Percentiles rank a stretch among this genome's conserved stretches.
Evolutionary conservation across 805 yeast genomes (phyloP).

Genomic region (Candida xiaguanensis): DNA sequence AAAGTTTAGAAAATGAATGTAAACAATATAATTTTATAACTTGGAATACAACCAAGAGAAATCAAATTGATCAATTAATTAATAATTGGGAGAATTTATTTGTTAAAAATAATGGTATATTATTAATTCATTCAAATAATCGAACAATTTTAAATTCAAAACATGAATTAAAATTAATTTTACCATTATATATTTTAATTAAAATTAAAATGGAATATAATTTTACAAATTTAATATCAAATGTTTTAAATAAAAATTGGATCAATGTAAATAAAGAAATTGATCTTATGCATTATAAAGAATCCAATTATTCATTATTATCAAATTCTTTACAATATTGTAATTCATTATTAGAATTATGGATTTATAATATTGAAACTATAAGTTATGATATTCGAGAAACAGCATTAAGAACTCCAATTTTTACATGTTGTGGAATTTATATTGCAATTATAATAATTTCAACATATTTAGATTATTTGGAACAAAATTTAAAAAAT

Average conservation of each 20-base stretch:
- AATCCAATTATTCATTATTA: constrained; percentile 43
- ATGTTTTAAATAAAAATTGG: constrained; percentile 68
- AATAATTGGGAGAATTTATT: constrained; percentile 67
- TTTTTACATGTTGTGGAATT: constrained; percentile 68
- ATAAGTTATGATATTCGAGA: constrained; percentile 57
- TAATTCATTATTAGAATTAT: constrained; percentile 56
- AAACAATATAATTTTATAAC: constrained; percentile 48
- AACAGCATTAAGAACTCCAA: constrained; percentile 70
- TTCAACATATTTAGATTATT: constrained; percentile 55
- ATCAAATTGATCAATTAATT: constrained; percentile 52
- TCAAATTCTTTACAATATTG: constrained; percentile 61
- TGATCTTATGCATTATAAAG: constrained; percentile 41
- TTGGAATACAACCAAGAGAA: constrained; percentile 66
- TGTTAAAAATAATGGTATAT: constrained; percentile 59
- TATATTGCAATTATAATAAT: constrained; percentile 60
- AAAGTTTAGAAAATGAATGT: constrained; percentile 55
- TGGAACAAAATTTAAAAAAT: constrained; percentile 38
- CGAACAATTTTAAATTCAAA: constrained; percentile 46
- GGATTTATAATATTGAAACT: constrained; percentile 71
- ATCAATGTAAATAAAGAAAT: constrained; percentile 55
- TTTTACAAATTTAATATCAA: constrained; percentile 56
- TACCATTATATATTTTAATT: constrained; percentile 65
- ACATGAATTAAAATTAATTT: constrained; percentile 57
- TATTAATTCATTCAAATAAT: constrained; percentile 51
- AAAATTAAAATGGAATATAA: constrained; percentile 62